Evolutionary conservation across 148 eudicot genomes (phyloP).

Genomic region (Silene latifolia): DNA sequence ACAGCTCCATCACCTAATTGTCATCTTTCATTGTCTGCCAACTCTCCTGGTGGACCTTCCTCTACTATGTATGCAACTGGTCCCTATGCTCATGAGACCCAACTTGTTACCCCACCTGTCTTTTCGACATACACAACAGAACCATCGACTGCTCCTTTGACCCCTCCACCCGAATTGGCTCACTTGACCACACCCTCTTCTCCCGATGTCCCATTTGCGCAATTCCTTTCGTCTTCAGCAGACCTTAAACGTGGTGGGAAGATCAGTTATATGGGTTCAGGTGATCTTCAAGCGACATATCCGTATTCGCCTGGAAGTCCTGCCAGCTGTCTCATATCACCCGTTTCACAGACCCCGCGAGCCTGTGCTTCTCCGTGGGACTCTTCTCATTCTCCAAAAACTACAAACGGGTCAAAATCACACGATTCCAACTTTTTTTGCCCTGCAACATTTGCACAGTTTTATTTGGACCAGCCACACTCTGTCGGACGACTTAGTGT

Average conservation of each 20-base stretch:
- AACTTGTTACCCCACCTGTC: constrained; percentile 91
- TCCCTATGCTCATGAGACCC: constrained; percentile 95
- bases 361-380: constrained; percentile 52
- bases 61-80: constrained; percentile 83
- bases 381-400: constrained; percentile 43
- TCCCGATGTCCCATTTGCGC: constrained; percentile 96
- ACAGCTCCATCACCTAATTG: constrained; percentile 90
- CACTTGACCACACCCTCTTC: constrained; percentile 98
- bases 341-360: constrained; percentile 58
- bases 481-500: constrained; percentile 89
- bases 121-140: constrained; percentile 93
- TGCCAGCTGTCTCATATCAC: constrained; percentile 70
- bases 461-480: constrained; percentile 79
- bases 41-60: constrained; percentile 83
- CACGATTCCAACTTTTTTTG: constrained; percentile 93
- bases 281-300: constrained; percentile 71
- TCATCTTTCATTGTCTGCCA: constrained; percentile 59
- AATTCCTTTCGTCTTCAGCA: constrained; percentile 66
- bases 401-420: constrained; percentile 40
- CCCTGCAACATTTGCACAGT: constrained; percentile 96
- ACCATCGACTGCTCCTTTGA: constrained; percentile 96
- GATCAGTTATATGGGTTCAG: constrained; percentile 41
- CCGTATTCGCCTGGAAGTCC: constrained; percentile 86
- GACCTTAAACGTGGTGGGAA: constrained; percentile 51
- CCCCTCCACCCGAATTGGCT: constrained; percentile 95